Percentiles rank a stretch among this genome's conserved stretches.
Evolutionary conservation across 306 rosid genomes (phyloP).

Genomic region (Corylus avellana): DNA sequence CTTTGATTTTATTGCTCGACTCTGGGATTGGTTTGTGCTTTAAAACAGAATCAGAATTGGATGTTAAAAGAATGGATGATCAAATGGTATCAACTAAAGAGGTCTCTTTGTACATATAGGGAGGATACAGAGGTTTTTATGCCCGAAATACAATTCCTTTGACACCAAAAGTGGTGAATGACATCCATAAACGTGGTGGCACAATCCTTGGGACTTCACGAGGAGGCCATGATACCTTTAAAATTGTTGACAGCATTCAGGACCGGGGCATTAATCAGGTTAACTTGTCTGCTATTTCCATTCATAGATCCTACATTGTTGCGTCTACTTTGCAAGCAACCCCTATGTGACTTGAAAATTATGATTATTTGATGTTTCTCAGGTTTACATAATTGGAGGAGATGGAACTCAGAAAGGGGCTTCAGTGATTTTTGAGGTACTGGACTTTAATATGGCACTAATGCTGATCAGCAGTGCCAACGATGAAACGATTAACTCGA

Average conservation of each 20-base stretch:
- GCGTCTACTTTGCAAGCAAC: neutral
- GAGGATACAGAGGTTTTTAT: slow-evolving; percentile 60
- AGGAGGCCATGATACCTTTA: slow-evolving; percentile 50
- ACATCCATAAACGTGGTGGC: slow-evolving; percentile 67
- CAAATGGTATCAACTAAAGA: neutral
- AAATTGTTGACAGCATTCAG: slow-evolving; percentile 61
- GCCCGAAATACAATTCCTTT: slow-evolving; percentile 47
- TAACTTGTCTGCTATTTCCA: neutral
- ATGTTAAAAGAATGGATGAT: neutral
- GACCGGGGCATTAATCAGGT: slow-evolving; percentile 63
- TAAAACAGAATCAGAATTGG: neutral
- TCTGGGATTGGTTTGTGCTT: neutral
- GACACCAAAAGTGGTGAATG: slow-evolving; percentile 52
- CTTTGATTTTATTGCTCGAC: neutral
- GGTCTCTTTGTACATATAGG: slow-evolving; percentile 33
- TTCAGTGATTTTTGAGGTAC: slow-evolving; percentile 51
- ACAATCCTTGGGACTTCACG: slow-evolving; percentile 60
- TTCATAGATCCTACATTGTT: neutral
- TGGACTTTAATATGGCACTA: neutral
- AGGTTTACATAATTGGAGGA: slow-evolving; percentile 55
- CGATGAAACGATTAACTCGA: neutral
- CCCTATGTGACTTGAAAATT: neutral
- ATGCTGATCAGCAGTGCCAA: neutral
- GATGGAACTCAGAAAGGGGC: slow-evolving; percentile 63
- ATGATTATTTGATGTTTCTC: neutral